Evolutionary conservation across 495 filamentous ascomycete species (phyloP).

Genomic region (Baudoinia panamericana): DNA sequence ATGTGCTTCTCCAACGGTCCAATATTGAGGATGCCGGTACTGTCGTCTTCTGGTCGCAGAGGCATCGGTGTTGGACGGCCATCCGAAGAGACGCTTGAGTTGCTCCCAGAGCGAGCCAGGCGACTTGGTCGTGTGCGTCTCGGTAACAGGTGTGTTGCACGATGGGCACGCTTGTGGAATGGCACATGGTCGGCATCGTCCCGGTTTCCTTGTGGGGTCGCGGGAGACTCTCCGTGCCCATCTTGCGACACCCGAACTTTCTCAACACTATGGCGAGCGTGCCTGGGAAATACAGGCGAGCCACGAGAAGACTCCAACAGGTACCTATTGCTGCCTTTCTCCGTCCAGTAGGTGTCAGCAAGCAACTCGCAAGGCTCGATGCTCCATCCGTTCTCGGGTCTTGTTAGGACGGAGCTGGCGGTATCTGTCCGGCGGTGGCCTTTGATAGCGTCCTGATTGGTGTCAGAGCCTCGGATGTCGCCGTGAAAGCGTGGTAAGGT

Average conservation of each 20-base stretch:
- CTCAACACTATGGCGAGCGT: conserved; percentile 26
- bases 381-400: conserved; percentile 48
- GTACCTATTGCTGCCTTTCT: conserved; percentile 60
- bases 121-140: too few species aligned
- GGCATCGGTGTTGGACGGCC: too few species aligned
- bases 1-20: conserved; percentile 55
- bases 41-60: too few species aligned
- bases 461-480: conserved; percentile 23
- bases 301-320: conserved; percentile 64
- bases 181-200: background rate
- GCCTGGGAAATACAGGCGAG: conserved; percentile 48
- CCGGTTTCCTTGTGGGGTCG: background rate
- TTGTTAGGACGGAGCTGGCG: conserved; percentile 9
- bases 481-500: conserved; percentile 43
- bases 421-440: conserved; percentile 16
- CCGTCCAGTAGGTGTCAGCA: conserved; percentile 74
- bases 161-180: conserved; percentile 5
- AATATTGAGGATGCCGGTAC: too few species aligned
- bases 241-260: too few species aligned
- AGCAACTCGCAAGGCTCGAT: conserved; percentile 67
- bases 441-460: conserved; percentile 4
- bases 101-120: too few species aligned
- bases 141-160: conserved; percentile 1
- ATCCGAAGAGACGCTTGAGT: too few species aligned
- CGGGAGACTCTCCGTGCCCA: too few species aligned